phyloP scores from a whole-genome alignment of 73 alveolate species.

The Symbiodinium pilosum region DNA sequence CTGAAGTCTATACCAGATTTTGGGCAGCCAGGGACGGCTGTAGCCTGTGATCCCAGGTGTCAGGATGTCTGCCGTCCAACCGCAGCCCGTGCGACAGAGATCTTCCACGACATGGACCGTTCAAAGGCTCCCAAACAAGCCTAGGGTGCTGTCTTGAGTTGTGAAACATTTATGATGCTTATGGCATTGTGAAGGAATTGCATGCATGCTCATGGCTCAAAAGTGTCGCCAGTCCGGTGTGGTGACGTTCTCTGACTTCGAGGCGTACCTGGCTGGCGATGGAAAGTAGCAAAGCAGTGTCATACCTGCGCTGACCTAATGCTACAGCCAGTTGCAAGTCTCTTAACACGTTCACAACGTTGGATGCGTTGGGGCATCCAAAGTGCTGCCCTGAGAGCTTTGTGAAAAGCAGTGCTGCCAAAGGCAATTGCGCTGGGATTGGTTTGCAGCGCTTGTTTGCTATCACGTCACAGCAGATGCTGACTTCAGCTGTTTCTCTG shows the following conservation, averaged over 20 bases:
- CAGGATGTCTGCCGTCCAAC: conserved; percentile 54
- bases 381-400: too few species aligned
- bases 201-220: neutral
- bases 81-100: neutral
- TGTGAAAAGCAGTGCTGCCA: too few species aligned
- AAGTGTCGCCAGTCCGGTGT: conserved; percentile 31
- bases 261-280: conserved; percentile 29
- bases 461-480: too few species aligned
- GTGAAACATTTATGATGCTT: neutral
- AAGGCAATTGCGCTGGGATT: too few species aligned
- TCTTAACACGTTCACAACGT: too few species aligned
- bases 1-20: neutral
- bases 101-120: conserved; percentile 84
- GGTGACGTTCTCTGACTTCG: conserved; percentile 89
- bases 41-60: conserved; percentile 1
- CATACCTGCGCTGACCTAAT: too few species aligned
- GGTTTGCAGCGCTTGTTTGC: too few species aligned
- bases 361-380: too few species aligned
- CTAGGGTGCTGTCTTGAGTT: neutral
- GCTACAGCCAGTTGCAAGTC: too few species aligned
- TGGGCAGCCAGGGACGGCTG: neutral
- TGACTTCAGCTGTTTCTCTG: too few species aligned
- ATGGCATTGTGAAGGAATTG: neutral
- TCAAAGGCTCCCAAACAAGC: conserved; percentile 59
- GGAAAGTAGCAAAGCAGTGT: neutral